These are phyloP conservation scores for Thalia dealbata DNA, from an alignment of 176 grass and related monocot species.

Conservation along the genomic window DNA sequence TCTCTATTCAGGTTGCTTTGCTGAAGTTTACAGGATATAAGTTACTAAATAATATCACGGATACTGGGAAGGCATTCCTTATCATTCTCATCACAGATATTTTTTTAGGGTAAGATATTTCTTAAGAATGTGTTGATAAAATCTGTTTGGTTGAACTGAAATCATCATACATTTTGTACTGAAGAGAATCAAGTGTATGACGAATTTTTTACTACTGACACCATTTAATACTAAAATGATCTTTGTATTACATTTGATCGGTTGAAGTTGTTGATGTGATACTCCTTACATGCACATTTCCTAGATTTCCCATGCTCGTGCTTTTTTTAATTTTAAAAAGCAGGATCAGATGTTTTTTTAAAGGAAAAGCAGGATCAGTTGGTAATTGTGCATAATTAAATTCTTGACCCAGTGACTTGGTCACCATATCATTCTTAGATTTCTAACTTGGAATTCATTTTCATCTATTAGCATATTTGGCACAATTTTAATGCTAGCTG, in stretches of 20 bases:
- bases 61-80: conserved; percentile 82
- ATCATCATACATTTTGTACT: background rate
- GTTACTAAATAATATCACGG: conserved; percentile 73
- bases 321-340: background rate
- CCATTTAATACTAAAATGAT: background rate
- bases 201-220: background rate
- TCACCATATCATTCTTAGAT: background rate
- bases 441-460: background rate
- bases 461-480: background rate
- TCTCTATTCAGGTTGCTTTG: conserved; percentile 68
- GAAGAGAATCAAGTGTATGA: background rate
- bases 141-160: background rate
- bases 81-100: conserved; percentile 88
- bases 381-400: background rate
- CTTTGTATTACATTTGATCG: background rate
- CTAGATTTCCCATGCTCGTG: background rate
- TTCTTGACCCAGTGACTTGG: background rate
- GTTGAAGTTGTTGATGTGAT: background rate
- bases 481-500: background rate
- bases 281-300: background rate
- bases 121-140: background rate
- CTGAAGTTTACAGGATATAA: conserved; percentile 99
- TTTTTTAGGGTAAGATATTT: conserved; percentile 69
- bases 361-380: background rate
- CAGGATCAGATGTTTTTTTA: background rate